Evolutionary conservation across 169 alveolate species (phyloP).

Genomic region (Theileria parva): DNA sequence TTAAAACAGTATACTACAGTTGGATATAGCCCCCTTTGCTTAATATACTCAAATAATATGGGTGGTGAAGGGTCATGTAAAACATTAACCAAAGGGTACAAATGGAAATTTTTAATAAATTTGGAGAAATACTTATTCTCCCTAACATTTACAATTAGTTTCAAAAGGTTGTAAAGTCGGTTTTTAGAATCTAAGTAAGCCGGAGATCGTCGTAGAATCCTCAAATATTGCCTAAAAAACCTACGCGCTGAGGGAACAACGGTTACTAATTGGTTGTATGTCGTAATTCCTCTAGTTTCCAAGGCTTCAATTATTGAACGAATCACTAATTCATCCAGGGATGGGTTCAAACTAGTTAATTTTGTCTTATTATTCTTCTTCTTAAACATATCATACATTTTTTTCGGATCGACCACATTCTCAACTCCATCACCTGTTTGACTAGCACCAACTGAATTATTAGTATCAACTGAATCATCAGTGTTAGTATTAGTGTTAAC

Average conservation of each 20-base stretch:
- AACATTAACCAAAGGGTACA: background rate
- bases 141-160: slow-evolving; percentile 2
- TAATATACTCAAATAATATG: slow-evolving; percentile 1
- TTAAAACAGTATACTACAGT: slow-evolving; percentile 8
- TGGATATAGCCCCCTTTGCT: slow-evolving; percentile 9
- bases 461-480: background rate
- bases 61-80: background rate
- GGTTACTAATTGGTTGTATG: slow-evolving; percentile 15
- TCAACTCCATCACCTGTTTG: background rate
- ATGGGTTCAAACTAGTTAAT: background rate
- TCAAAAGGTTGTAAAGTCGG: background rate
- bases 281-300: slow-evolving; percentile 30
- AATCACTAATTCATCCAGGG: background rate
- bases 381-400: background rate
- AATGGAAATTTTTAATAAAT: slow-evolving; percentile 2
- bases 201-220: background rate
- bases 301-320: slow-evolving; percentile 30
- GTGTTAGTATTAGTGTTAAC: too few relatives aligned
- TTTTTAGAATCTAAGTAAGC: background rate
- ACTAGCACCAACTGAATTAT: background rate
- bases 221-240: background rate
- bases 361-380: slow-evolving; percentile 4
- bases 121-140: background rate
- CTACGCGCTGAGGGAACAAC: background rate
- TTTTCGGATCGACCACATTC: background rate